Evolutionary conservation across 2,329 filamentous ascomycete genomes (phyloP).

Genomic region (Plenodomus lindquistii): DNA sequence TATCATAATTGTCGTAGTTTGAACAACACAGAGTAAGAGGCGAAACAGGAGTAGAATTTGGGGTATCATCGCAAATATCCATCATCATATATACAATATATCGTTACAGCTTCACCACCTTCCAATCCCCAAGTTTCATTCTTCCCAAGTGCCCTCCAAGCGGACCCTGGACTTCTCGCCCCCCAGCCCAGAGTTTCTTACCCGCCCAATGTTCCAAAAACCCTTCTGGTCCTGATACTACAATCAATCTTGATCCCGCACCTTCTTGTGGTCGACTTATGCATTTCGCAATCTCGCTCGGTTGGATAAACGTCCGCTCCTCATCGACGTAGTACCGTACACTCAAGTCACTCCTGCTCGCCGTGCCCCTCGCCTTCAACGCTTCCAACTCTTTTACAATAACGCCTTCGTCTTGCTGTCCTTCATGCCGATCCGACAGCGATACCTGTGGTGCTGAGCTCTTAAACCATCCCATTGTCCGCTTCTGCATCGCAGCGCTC

Average conservation of each 20-base stretch:
- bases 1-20: too few species aligned
- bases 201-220: slow-evolving; percentile 84
- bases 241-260: slow-evolving; percentile 66
- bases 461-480: slow-evolving; percentile 30
- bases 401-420: slow-evolving; percentile 43
- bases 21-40: too few species aligned
- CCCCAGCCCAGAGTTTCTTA: slow-evolving; percentile 73
- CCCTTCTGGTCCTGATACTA: slow-evolving; percentile 88
- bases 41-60: too few species aligned
- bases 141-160: slow-evolving; percentile 69
- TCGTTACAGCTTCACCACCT: slow-evolving; percentile 60
- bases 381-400: slow-evolving; percentile 12
- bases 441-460: slow-evolving; percentile 16
- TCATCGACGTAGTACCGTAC: slow-evolving; percentile 84
- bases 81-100: neutral
- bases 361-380: slow-evolving; percentile 12
- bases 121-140: slow-evolving; percentile 62
- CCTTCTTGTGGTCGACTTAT: slow-evolving; percentile 22
- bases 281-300: slow-evolving; percentile 41
- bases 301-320: slow-evolving; percentile 67
- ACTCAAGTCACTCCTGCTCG: slow-evolving; percentile 32
- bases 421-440: slow-evolving; percentile 4
- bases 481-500: slow-evolving; percentile 7
- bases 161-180: slow-evolving; percentile 73
- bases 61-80: slow-evolving; percentile 10